Percentiles rank a stretch among this genome's conserved stretches.
These are phyloP conservation scores for Cyclaneusma minus DNA, from an alignment of 2,329 filamentous ascomycete species.

Conservation along the genomic window DNA sequence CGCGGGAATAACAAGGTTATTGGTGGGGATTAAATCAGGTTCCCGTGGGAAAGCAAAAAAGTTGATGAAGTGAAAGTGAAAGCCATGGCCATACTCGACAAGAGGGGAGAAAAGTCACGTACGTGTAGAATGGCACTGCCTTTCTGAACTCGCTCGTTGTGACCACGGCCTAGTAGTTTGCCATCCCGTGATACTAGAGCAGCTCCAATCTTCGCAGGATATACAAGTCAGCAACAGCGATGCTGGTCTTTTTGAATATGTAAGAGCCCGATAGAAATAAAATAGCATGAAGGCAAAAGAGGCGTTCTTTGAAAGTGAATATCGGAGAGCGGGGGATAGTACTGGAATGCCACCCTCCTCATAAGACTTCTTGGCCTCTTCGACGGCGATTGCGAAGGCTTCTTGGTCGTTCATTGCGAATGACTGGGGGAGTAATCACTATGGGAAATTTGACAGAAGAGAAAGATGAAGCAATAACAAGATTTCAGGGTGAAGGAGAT, in stretches of 20 bases:
- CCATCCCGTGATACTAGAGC: constrained; percentile 53
- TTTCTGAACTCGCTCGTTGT: constrained; percentile 64
- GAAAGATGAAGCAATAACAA: neutral
- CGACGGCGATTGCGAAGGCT: constrained; percentile 27
- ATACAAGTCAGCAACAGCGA: neutral
- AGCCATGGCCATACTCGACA: constrained; percentile 15
- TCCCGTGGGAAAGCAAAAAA: constrained; percentile 1
- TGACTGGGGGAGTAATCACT: neutral
- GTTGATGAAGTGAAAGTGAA: constrained; percentile 1
- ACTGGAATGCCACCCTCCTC: constrained; percentile 32
- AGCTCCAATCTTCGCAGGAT: constrained; percentile 31
- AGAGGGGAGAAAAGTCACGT: too few species aligned
- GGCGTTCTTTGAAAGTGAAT: constrained; percentile 1
- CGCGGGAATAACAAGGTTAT: too few species aligned
- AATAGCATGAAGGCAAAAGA: neutral
- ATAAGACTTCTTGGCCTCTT: constrained; percentile 29
- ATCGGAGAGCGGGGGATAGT: constrained; percentile 8
- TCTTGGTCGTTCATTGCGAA: constrained; percentile 25
- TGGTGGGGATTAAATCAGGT: neutral
- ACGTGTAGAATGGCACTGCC: constrained; percentile 59
- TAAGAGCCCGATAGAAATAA: neutral
- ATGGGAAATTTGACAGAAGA: constrained; percentile 1
- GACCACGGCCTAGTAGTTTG: constrained; percentile 53
- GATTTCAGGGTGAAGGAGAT: too few species aligned
- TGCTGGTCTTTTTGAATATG: constrained; percentile 1